phyloP scores from a whole-genome alignment of 2,329 filamentous ascomycete species.

The Fusarium siculi region DNA sequence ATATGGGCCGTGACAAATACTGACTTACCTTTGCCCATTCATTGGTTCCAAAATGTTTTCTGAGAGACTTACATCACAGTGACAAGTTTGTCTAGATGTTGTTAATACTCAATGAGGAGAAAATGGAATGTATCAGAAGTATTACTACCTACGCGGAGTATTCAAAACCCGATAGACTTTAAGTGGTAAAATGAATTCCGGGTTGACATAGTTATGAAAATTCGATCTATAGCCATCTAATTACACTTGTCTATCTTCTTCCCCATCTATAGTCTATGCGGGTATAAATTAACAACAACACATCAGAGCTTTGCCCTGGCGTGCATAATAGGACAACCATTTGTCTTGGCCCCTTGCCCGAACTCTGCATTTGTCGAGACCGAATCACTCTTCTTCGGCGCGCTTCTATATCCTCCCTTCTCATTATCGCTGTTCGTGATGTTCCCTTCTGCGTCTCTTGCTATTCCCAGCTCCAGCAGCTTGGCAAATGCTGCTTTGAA shows the following conservation, averaged over 20 bases:
- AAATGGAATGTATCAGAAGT: neutral
- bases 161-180: neutral
- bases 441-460: neutral
- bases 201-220: neutral
- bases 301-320: neutral
- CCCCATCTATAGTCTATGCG: neutral
- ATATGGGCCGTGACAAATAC: too few relatives aligned
- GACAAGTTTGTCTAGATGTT: too few relatives aligned
- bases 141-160: too few relatives aligned
- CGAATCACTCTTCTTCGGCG: conserved; percentile 4
- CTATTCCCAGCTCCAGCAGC: conserved; percentile 3
- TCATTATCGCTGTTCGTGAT: neutral
- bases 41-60: too few relatives aligned
- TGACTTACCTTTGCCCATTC: too few relatives aligned
- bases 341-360: neutral
- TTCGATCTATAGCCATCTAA: neutral
- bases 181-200: too few relatives aligned
- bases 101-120: too few relatives aligned
- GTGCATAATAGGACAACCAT: conserved; percentile 1
- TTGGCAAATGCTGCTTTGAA: conserved; percentile 1
- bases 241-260: neutral
- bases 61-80: too few relatives aligned
- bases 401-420: conserved; percentile 1
- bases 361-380: neutral
- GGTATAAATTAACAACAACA: neutral